Evolutionary conservation across 331 rosid species (phyloP), one percentile per base, ranked within the genome.

Genomic region (Rhamnella rubrinervis): DNA sequence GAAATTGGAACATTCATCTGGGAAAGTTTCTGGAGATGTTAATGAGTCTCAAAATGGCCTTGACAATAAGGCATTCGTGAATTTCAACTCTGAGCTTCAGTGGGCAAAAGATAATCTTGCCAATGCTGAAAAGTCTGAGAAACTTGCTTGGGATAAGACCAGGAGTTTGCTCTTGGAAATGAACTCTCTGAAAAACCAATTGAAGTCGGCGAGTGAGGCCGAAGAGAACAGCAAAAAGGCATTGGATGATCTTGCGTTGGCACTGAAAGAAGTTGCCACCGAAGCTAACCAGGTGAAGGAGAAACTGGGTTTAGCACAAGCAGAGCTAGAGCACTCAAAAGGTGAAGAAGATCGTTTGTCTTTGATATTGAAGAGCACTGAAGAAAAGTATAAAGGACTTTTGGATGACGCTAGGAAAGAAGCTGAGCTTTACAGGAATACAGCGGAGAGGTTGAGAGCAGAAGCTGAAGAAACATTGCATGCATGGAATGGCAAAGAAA

Each of bases 181-280:
- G 56, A 52, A 47, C 4, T 40, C 7, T 11, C 85, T 93, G 1
- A 84, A 72, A 68, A 71, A 39, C 15, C 92, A 93, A 61, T 68
- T 93, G 70, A 84, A 80, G 72, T 31, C 57, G 20, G 88, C 96
- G 17, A 78, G 73, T 0, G 83, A 68, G 9, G 97, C 96, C 7
- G 98, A 93, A 67, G 96, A 85, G 71, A 91, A 86, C 25, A 80
- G 84, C 82, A 85, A 85, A 75, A 87, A 72, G 68, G 98, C 98
- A 0, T 79, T 93, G 89, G 98, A 93, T 71, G 97, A 91, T 75
- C 80, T 93, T 47, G 98, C 97, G 23, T 70, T 83, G 18, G 98
- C 87, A 12, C 62, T 93, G 9, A 93, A 91, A 73, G 98, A 93
- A 75, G 98, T 93, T 4, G 92, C 95, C 17, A 78, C 92, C 9